A percentile compares a stretch with the other conserved stretches of the same genome.
phyloP scores from a whole-genome alignment of 768 basidiomycete genomes.

The Collybiopsis luxurians region DNA sequence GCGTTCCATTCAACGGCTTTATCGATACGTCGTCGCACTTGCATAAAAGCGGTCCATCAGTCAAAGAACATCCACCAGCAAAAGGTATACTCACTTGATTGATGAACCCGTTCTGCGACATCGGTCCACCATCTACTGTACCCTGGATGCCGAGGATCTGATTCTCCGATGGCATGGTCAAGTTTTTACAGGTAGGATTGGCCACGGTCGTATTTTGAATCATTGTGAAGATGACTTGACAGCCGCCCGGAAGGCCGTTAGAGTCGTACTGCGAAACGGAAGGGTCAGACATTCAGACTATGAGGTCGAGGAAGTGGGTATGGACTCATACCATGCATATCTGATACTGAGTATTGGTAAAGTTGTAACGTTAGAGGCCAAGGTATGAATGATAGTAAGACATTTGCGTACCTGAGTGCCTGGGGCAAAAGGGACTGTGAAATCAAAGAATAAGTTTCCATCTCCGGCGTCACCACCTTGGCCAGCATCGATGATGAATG shows the following conservation, averaged over 20 bases:
- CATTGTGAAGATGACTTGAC: slow-evolving; percentile 48
- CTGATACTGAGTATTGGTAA: slow-evolving; percentile 48
- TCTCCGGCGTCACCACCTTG: slow-evolving; percentile 26
- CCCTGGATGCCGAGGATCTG: slow-evolving; percentile 31
- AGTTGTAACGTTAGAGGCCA: background rate
- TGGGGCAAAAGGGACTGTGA: slow-evolving; percentile 47
- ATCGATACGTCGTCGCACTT: slow-evolving; percentile 49
- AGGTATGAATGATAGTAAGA: background rate
- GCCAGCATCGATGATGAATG: slow-evolving; percentile 42
- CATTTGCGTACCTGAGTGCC: slow-evolving; percentile 33
- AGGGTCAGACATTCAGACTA: background rate
- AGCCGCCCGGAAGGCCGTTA: slow-evolving; percentile 49
- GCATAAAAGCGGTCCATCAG: background rate
- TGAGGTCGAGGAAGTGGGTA: background rate
- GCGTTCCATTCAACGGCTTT: slow-evolving; percentile 39
- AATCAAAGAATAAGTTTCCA: slow-evolving; percentile 23
- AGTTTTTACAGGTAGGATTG: slow-evolving; percentile 38
- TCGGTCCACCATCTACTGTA: slow-evolving; percentile 31
- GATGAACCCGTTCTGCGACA: slow-evolving; percentile 44
- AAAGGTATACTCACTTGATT: slow-evolving; percentile 34
- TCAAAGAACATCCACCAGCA: background rate
- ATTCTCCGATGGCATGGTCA: slow-evolving; percentile 26
- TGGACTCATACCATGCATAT: slow-evolving; percentile 49
- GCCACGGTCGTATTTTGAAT: slow-evolving; percentile 34
- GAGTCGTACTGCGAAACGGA: slow-evolving; percentile 35